Conservation (phyloP, 176 grass and related monocot genomes). For the Stipa capillata region DNA sequence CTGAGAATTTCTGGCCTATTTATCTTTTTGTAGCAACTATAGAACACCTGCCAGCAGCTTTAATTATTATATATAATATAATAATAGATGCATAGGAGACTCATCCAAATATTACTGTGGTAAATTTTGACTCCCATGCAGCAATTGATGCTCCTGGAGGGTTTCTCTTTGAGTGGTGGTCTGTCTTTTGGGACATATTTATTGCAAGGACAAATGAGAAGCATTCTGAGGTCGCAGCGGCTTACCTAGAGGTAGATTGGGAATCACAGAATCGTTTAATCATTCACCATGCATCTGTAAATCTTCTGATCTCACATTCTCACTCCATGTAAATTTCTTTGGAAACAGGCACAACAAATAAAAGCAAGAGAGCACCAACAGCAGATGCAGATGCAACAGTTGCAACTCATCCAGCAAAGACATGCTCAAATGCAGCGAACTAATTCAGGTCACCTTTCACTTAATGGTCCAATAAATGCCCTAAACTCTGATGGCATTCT, state of each 20-base stretch:
- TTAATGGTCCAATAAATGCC: constrained; percentile 62
- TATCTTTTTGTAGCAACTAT: background rate
- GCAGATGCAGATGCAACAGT: constrained; percentile 91
- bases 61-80: background rate
- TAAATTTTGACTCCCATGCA: constrained; percentile 32
- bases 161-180: constrained; percentile 99
- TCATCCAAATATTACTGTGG: background rate
- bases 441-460: constrained; percentile 56
- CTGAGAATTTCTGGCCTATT: too few species aligned
- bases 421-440: constrained; percentile 80
- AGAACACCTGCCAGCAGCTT: too few species aligned
- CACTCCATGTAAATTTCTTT: background rate
- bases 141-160: constrained; percentile 98
- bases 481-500: constrained; percentile 76
- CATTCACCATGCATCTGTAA: background rate
- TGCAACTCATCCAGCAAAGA: constrained; percentile 88
- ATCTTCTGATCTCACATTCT: background rate
- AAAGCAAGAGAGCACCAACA: constrained; percentile 95
- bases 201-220: constrained; percentile 96
- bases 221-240: constrained; percentile 90
- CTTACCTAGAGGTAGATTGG: constrained; percentile 73
- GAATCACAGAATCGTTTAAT: background rate
- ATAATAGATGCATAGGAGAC: background rate
- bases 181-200: constrained; percentile 99
- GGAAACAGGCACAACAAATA: constrained; percentile 63